phyloP scores from a whole-genome alignment of 2,329 filamentous ascomycete species.

The Chaetoscypha palmicola region DNA sequence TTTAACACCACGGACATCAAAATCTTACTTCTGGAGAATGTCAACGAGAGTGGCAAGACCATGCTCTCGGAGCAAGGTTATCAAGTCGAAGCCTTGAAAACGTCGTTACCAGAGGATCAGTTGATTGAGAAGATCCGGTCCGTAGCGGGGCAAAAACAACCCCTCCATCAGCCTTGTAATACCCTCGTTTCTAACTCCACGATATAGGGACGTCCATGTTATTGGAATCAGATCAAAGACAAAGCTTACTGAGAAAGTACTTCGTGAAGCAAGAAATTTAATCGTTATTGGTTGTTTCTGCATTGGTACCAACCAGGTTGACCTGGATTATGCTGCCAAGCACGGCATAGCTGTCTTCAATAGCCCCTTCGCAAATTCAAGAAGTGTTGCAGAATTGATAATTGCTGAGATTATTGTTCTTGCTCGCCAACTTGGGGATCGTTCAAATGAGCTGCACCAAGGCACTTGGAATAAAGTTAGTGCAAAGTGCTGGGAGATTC shows the following conservation, averaged over 20 bases:
- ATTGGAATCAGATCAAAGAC: constrained; percentile 98
- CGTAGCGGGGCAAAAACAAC: constrained; percentile 28
- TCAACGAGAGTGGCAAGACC: constrained; percentile 82
- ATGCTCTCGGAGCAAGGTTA: constrained; percentile 84
- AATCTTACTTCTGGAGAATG: constrained; percentile 90
- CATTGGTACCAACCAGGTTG: constrained; percentile 95
- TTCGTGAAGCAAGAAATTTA: constrained; percentile 85
- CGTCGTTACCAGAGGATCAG: constrained; percentile 82
- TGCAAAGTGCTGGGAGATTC: constrained; percentile 93
- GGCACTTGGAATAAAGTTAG: constrained; percentile 99
- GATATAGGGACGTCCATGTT: constrained; percentile 77
- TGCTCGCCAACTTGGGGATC: constrained; percentile 86
- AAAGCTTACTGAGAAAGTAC: constrained; percentile 78
- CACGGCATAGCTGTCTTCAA: constrained; percentile 97
- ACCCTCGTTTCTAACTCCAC: constrained; percentile 13
- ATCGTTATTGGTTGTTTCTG: constrained; percentile 98
- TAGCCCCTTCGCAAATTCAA: constrained; percentile 96
- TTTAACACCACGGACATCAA: constrained; percentile 96
- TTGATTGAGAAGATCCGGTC: constrained; percentile 95
- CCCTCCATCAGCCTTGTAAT: constrained; percentile 2
- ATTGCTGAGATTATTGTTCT: constrained; percentile 90
- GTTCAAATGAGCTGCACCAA: constrained; percentile 87
- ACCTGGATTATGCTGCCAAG: constrained; percentile 73
- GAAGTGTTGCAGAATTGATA: constrained; percentile 92
- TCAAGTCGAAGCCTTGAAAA: constrained; percentile 88